phyloP scores from a whole-genome alignment of 139 green algal genomes.

The Tetratostichococcus sp. region DNA sequence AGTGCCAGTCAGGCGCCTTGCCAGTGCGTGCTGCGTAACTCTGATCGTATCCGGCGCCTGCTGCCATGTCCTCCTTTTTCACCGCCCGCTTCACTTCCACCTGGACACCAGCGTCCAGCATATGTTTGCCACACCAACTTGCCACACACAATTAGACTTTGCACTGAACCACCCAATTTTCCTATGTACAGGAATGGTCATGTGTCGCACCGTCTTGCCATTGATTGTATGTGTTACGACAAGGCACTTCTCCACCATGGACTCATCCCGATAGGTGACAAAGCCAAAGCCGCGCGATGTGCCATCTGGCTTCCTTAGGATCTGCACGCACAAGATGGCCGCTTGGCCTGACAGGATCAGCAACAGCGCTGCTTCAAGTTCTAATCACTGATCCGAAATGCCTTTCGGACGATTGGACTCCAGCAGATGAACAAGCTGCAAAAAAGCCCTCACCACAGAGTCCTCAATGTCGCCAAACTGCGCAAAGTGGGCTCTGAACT shows the following conservation, averaged over 20 bases:
- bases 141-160: too few relatives aligned
- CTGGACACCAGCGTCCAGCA: background rate
- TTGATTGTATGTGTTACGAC: constrained; percentile 39
- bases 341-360: too few relatives aligned
- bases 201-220: constrained; percentile 35
- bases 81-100: constrained; percentile 76
- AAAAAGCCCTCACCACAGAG: constrained; percentile 14
- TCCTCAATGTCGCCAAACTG: constrained; percentile 69
- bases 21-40: background rate
- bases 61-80: constrained; percentile 49
- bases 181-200: too few relatives aligned
- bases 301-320: constrained; percentile 67
- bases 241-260: constrained; percentile 71
- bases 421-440: too few relatives aligned
- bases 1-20: constrained; percentile 44
- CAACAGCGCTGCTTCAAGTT: too few relatives aligned
- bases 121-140: too few relatives aligned
- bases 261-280: constrained; percentile 75
- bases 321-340: constrained; percentile 26
- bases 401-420: too few relatives aligned
- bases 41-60: background rate
- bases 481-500: constrained; percentile 66
- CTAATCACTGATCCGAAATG: too few relatives aligned
- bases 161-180: too few relatives aligned
- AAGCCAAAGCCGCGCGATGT: constrained; percentile 76